Conservation (phyloP, 768 basidiomycete species). For the Mycena epipterygia region DNA sequence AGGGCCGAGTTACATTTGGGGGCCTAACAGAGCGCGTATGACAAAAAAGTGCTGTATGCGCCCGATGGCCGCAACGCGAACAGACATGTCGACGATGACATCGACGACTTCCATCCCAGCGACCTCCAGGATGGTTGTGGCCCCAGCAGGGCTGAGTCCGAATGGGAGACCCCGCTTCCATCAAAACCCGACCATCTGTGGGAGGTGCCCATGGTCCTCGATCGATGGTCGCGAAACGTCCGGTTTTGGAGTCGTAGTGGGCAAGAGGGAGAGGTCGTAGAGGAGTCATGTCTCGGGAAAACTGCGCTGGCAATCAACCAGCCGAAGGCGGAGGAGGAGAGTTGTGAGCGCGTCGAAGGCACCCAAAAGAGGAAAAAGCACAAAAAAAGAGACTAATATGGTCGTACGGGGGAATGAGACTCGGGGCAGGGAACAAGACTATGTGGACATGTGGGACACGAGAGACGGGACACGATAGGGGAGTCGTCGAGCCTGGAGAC, state of each 20-base stretch:
- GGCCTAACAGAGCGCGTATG: neutral
- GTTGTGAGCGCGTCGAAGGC: neutral
- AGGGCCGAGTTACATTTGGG: conserved; percentile 17
- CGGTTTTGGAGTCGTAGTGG: neutral
- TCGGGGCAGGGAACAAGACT: neutral
- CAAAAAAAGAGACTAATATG: neutral
- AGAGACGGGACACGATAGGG: neutral
- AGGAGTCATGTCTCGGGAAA: conserved; percentile 2
- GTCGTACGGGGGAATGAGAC: neutral
- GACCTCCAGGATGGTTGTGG: neutral
- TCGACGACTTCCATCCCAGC: neutral
- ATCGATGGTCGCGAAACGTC: neutral
- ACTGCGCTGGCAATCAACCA: neutral
- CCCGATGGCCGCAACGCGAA: neutral
- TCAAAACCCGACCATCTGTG: neutral
- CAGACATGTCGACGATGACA: neutral
- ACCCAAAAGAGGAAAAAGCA: neutral
- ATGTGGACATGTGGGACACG: neutral
- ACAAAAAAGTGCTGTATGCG: neutral
- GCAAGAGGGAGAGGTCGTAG: neutral
- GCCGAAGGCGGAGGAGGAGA: neutral
- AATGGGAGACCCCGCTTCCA: neutral
- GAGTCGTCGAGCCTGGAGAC: neutral
- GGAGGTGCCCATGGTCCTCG: conserved; percentile 1
- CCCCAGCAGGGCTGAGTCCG: neutral